A percentile compares a stretch with the other conserved stretches of the same genome.
These are phyloP conservation scores for Candida taoyuanica DNA, from an alignment of 805 yeast genomes.

Conservation along the genomic window DNA sequence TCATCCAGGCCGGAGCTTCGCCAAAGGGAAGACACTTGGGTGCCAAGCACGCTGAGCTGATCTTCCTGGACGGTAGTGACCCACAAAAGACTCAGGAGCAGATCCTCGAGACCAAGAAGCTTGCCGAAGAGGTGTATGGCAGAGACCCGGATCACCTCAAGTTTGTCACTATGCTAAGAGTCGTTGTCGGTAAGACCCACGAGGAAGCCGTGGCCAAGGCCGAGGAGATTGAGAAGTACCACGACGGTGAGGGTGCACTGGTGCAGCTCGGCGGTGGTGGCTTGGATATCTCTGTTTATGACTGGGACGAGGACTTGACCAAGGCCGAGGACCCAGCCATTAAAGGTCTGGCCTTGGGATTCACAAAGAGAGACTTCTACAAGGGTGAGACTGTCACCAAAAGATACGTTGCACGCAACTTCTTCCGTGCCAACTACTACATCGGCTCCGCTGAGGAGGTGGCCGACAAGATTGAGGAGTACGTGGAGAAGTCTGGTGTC, in stretches of 20 bases:
- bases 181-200: slow-evolving; percentile 37
- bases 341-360: slow-evolving; percentile 29
- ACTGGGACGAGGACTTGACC: slow-evolving; percentile 40
- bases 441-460: slow-evolving; percentile 37
- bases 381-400: slow-evolving; percentile 27
- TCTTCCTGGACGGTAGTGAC: slow-evolving; percentile 34
- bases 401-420: slow-evolving; percentile 28
- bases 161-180: slow-evolving; percentile 35
- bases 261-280: slow-evolving; percentile 48
- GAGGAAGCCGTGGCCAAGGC: slow-evolving; percentile 39
- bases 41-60: slow-evolving; percentile 42
- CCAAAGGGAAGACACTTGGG: slow-evolving; percentile 38
- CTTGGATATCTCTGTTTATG: slow-evolving; percentile 37
- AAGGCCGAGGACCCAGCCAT: slow-evolving; percentile 32
- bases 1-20: slow-evolving; percentile 45
- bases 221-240: slow-evolving; percentile 31
- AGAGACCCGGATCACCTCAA: slow-evolving; percentile 38
- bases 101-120: slow-evolving; percentile 31
- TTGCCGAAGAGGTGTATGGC: slow-evolving; percentile 34
- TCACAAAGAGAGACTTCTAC: slow-evolving; percentile 24
- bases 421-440: slow-evolving; percentile 21
- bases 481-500: slow-evolving; percentile 36
- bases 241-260: slow-evolving; percentile 38
- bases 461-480: slow-evolving; percentile 38
- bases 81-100: slow-evolving; percentile 31